Conservation (phyloP, 768 basidiomycete genomes). For the Agaricus blazei region DNA sequence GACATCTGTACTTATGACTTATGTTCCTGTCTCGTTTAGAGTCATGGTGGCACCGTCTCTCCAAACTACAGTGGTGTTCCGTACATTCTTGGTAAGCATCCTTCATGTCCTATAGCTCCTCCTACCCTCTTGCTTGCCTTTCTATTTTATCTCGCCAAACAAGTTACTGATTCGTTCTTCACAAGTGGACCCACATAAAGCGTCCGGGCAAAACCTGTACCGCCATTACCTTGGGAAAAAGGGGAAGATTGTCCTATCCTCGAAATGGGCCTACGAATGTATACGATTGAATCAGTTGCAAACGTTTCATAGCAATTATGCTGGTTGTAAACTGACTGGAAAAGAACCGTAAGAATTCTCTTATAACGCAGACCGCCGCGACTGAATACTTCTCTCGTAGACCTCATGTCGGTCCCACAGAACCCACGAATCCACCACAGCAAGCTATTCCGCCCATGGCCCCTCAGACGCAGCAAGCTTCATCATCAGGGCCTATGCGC, state of each 20-base stretch:
- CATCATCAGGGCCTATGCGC: constrained; percentile 2
- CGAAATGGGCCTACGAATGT: constrained; percentile 76
- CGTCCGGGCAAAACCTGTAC: constrained; percentile 77
- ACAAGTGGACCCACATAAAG: constrained; percentile 72
- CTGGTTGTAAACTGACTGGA: constrained; percentile 76
- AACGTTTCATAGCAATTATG: constrained; percentile 74
- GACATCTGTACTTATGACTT: constrained; percentile 2
- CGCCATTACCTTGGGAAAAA: constrained; percentile 78
- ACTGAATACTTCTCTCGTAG: not conserved
- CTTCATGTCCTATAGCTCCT: not conserved
- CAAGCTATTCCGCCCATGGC: constrained; percentile 10
- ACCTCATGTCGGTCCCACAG: not conserved
- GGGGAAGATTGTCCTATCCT: constrained; percentile 69
- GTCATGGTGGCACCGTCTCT: constrained; percentile 70
- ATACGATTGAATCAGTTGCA: constrained; percentile 63
- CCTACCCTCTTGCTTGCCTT: not conserved
- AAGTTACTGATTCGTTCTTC: not conserved
- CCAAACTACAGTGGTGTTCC: constrained; percentile 74
- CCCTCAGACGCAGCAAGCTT: constrained; percentile 7
- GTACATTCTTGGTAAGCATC: constrained; percentile 68
- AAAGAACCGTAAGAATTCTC: constrained; percentile 48
- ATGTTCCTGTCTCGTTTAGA: constrained; percentile 36
- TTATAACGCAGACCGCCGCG: not conserved
- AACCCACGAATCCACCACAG: constrained; percentile 1
- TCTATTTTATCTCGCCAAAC: too few relatives aligned